Base-by-base conservation (phyloP, 2,329 filamentous ascomycete species). In the Fusarium continuum region DNA sequence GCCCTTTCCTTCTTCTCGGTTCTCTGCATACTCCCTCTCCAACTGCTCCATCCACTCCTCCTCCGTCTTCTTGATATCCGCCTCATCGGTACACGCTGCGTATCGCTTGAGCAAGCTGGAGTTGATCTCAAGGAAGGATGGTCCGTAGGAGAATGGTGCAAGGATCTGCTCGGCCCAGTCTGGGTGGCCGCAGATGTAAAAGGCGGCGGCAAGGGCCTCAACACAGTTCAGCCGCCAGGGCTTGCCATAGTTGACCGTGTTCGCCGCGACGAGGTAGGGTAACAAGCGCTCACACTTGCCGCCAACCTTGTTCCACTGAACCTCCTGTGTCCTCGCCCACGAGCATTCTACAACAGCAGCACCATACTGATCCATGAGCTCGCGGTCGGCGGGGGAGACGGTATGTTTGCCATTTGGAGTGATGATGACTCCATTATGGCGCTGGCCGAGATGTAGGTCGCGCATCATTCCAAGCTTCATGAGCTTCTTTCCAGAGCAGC, bases 311-410 rank as follows among this genome's bases (percentile, higher is more conserved):
- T 82, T 84, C 87, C 94, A 99, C 47, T 94, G 93, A 6, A 99
- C 88, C 77, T 99, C 95, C 41, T 91, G 84, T 8, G 96, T 92
- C 57, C 95, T 85, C 4, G 96, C 96, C 95, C 95, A 99, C 20
- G 92, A 96, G 73, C 93, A 97, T 79, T 99, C 95, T 16, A 99
- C 95, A 4, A 99, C 95, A 4, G 95, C 95, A 17, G 93, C 94
- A 64, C 95, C 95, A 73, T 91, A 91, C 76, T 93, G 89, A 70
- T 96, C 92, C 70, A 98, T 85, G 14, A 96, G 79, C 44, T 90
- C 88, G 54, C 82, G 82, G 77, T 99, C 95, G 46, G 92, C 91
- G 2, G 93, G 91, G 6, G 91, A 96, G 36, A 98, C 76, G 14
- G 93, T 86, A 54, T 84, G 87, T 75, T 96, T 97, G 63, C 91